phyloP scores from a whole-genome alignment of 352 stramenopile species.

The Phytophthora brassicae region DNA sequence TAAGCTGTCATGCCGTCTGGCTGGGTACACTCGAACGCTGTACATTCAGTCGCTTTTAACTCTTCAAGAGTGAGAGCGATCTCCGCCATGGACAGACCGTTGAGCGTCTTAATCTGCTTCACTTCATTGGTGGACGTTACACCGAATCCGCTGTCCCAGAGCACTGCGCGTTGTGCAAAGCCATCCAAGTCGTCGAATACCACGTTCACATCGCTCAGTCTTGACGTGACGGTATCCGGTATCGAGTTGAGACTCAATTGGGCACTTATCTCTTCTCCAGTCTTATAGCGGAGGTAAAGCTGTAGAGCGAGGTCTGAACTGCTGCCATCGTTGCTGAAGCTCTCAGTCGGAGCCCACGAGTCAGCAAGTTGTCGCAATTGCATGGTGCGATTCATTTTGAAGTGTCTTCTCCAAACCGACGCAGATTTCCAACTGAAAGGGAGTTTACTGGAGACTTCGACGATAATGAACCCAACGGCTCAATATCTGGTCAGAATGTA shows the following conservation, averaged over 20 bases:
- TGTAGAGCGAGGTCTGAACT: conserved; percentile 39
- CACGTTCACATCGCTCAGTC: conserved; percentile 19
- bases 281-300: conserved; percentile 23
- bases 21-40: conserved; percentile 17
- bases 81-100: conserved; percentile 32
- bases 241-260: conserved; percentile 15
- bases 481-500: too few species aligned
- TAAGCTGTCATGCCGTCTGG: conserved; percentile 12
- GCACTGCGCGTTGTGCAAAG: conserved; percentile 48
- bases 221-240: conserved; percentile 22
- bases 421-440: conserved; percentile 14
- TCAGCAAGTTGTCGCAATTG: conserved; percentile 4
- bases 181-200: conserved; percentile 29
- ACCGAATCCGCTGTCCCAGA: conserved; percentile 59
- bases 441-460: too few species aligned
- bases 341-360: conserved; percentile 16
- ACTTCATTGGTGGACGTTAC: conserved; percentile 17
- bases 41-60: conserved; percentile 23
- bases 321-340: conserved; percentile 27
- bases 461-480: background rate
- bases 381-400: conserved; percentile 2
- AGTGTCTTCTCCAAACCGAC: background rate
- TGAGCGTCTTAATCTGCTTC: conserved; percentile 35
- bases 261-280: conserved; percentile 12
- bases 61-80: conserved; percentile 27